Evolutionary conservation across 2,329 filamentous ascomycete genomes (phyloP).

Genomic region (Claviceps pusilla): DNA sequence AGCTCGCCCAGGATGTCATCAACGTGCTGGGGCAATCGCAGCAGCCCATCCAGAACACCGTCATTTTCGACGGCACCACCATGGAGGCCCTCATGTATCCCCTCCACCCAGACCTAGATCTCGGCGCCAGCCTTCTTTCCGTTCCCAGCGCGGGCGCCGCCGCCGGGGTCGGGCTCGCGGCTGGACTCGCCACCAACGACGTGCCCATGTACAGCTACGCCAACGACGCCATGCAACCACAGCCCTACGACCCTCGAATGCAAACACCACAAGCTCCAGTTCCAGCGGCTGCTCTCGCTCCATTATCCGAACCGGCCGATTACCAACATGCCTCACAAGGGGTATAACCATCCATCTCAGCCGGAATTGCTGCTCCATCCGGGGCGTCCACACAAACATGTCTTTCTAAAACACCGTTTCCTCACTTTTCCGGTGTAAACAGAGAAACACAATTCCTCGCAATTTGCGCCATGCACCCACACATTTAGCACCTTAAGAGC

Average conservation of each 20-base stretch:
- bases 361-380: not conserved
- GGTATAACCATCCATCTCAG: not conserved
- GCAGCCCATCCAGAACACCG: constrained; percentile 89
- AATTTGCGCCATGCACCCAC: too few species aligned
- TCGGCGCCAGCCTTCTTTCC: constrained; percentile 35
- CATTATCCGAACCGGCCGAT: not conserved
- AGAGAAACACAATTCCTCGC: too few species aligned
- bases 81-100: constrained; percentile 69
- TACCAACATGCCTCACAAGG: not conserved
- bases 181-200: not conserved
- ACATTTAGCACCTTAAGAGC: too few species aligned
- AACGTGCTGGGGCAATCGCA: constrained; percentile 84
- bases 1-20: constrained; percentile 90
- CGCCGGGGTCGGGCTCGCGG: not conserved
- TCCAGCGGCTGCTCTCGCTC: not conserved
- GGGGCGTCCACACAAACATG: not conserved
- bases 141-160: not conserved
- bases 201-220: not conserved
- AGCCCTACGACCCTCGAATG: not conserved
- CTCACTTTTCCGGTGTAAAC: too few species aligned
- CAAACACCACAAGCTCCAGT: not conserved
- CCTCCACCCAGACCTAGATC: constrained; percentile 52
- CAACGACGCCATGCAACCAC: not conserved
- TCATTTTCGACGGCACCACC: constrained; percentile 76
- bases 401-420: too few species aligned